phyloP scores from a whole-genome alignment of 768 basidiomycete genomes.

The Pisolithus orientalis region DNA sequence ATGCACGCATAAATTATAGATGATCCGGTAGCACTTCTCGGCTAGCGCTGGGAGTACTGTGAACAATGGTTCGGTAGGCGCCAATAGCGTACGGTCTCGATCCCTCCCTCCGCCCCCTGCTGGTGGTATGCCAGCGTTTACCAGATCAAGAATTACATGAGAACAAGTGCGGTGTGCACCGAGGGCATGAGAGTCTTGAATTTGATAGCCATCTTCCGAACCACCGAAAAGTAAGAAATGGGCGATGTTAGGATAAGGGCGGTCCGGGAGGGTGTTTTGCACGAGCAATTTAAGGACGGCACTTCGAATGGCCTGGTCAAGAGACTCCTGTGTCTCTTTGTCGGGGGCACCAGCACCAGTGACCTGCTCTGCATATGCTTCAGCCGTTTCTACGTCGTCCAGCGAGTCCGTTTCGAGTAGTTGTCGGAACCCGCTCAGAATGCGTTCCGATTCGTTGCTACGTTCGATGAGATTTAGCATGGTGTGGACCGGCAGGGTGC shows the following conservation, averaged over 20 bases:
- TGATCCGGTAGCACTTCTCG: slow-evolving; percentile 76
- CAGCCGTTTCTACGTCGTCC: slow-evolving; percentile 55
- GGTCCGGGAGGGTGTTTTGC: slow-evolving; percentile 57
- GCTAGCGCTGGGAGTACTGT: slow-evolving; percentile 67
- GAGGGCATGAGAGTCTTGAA: slow-evolving; percentile 75
- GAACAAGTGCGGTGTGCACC: slow-evolving; percentile 65
- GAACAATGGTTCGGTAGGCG: slow-evolving; percentile 48
- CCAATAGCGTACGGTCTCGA: slow-evolving; percentile 22
- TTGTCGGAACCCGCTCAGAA: slow-evolving; percentile 71
- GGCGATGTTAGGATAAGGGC: slow-evolving; percentile 73
- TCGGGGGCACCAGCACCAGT: slow-evolving; percentile 75
- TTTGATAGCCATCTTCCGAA: slow-evolving; percentile 50
- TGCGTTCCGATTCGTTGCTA: slow-evolving; percentile 79
- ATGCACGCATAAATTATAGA: slow-evolving; percentile 86
- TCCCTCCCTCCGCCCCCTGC: slow-evolving; percentile 40
- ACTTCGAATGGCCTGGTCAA: slow-evolving; percentile 66
- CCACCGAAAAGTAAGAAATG: slow-evolving; percentile 83
- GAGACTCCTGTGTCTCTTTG: slow-evolving; percentile 35
- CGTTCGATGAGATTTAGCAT: slow-evolving; percentile 75
- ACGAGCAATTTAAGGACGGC: slow-evolving; percentile 80
- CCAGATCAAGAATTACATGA: slow-evolving; percentile 73
- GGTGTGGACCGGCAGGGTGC: slow-evolving; percentile 61
- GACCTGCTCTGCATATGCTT: slow-evolving; percentile 50
- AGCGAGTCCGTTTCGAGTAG: slow-evolving; percentile 56
- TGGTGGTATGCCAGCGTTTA: slow-evolving; percentile 67